Conservation (phyloP, 1,139 yeast genomes). For the Hyphopichia buzzinii region DNA sequence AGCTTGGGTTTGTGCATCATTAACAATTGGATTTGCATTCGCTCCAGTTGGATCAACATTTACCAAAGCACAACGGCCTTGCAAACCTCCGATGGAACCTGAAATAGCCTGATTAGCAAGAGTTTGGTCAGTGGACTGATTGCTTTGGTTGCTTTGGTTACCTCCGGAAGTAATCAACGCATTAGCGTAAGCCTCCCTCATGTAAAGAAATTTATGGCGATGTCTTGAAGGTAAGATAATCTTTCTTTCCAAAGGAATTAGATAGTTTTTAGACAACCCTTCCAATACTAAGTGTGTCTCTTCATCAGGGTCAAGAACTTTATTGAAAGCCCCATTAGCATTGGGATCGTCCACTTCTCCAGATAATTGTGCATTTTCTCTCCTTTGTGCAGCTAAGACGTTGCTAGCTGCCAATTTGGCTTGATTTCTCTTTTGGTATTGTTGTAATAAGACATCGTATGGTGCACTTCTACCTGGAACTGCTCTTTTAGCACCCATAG, state of each 20-base stretch:
- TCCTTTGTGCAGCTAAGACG: conserved; percentile 58
- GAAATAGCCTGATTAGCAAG: conserved; percentile 51
- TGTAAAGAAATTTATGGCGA: conserved; percentile 70
- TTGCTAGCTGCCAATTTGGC: conserved; percentile 83
- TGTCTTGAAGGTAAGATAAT: conserved; percentile 68
- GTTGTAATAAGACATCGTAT: conserved; percentile 82
- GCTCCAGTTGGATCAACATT: conserved; percentile 50
- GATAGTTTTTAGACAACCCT: conserved; percentile 80
- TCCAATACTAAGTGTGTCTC: conserved; percentile 91
- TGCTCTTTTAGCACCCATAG: conserved; percentile 97
- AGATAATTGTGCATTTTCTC: conserved; percentile 45
- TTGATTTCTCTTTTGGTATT: conserved; percentile 89
- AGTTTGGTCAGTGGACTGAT: conserved; percentile 33
- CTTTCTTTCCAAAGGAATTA: conserved; percentile 79
- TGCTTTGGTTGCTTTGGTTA: conserved; percentile 18
- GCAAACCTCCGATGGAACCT: conserved; percentile 66
- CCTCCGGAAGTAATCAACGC: conserved; percentile 45
- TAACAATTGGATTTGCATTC: conserved; percentile 10
- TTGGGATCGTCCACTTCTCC: conserved; percentile 16
- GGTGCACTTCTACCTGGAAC: conserved; percentile 93
- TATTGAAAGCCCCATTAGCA: conserved; percentile 22
- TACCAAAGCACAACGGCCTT: conserved; percentile 73
- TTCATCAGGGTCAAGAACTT: conserved; percentile 69
- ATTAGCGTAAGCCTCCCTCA: conserved; percentile 79
- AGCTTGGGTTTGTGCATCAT: conserved; percentile 43